Evolutionary conservation across 2,329 filamentous ascomycete species (phyloP), one percentile per base, ranked within the genome.

Genomic region (Sordariomycetes sp.): DNA sequence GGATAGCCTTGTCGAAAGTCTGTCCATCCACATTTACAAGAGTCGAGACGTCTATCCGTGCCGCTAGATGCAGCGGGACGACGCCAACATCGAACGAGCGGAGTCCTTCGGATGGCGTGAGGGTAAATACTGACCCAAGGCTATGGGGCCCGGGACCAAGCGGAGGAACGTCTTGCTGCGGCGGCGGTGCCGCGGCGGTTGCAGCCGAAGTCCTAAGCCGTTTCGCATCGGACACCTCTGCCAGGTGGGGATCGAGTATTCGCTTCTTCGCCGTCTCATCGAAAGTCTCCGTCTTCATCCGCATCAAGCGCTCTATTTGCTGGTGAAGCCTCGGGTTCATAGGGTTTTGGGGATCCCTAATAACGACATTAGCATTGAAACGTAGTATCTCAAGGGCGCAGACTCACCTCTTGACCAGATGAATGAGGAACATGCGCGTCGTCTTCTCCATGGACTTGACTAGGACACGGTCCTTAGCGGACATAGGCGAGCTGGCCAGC

Each of bases 361-460:
- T 24, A 45, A 54, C 42, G 62, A 34, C 2, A 32, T 58, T 42
- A 58, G 57, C 10, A 58, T 39, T n/a, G 22, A 34, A 25, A 52
- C 20, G 15, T 15, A 2, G 20, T 22, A 20, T 22, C 12, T 17
- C 12, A 25, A 42, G 20, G 20, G 28, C 13, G 32, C 20, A 6
- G 13, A 61, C 76, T 62, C 76, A 89, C 86, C 84, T 81, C 73
- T 92, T 92, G 62, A 87, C 76, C 56, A 96, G 75, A 70, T 96
- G 91, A 56, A 91, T 80, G 45, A 97, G 77, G 53, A 99, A 74
- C 62, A 90, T 84, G 64, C 90, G 82, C 2, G 88, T 88, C 25
- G 94, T 99, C 67, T 95, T 90, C 69, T 96, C 92, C 84, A 99
- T 94, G 5, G 92, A 97, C 70, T 86, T 90, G 60, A 95, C 80